Evolutionary conservation across 306 rosid genomes (phyloP), one percentile per base, ranked within the genome.

Genomic region (Glycyrrhiza uralensis): DNA sequence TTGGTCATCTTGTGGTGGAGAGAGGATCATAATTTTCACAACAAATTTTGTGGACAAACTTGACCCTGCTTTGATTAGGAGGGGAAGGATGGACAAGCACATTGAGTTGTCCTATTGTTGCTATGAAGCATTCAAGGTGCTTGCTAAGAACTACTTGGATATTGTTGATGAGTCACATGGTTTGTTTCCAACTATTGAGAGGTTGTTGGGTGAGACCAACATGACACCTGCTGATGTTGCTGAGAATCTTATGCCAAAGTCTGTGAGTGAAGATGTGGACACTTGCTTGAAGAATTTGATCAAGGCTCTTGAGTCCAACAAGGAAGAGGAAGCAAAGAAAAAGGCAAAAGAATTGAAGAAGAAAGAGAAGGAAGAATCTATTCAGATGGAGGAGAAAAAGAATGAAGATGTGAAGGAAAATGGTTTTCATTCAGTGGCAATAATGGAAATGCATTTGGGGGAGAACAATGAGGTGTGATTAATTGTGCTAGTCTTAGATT

Each of bases 1-100:
- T 51, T 87, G 92, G 96, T 87, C 96, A 10, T 86, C 90, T 0
- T 87, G 92, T 72, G 92, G 92, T 1, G 82, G 87, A 7, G 96
- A 87, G 39, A 80, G 86, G 61, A 55, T 85, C 33, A 80, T 83
- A 12, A 76, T 83, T n/a, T 89, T 89, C 32, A 90, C 96, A 0
- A 87, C 92, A 1, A 87, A 89, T 12, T 82, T 58, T 60, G 78
- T 81, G 44, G 90, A 85, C 2, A 87, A 82, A 59, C 89, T 90
- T 19, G 96, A 87, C 41, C 91, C 87, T 36, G 91, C 93, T 12
- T 64, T 90, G 0, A 84, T 87, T 5, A 59, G 93, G 46, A 82
- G 85, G 23, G 89, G 90, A 5, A 76, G 88, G 28, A 90, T 88
- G 96, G 93, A 90, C 42, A 87, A 81, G 70, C 88, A 84, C 54